phyloP scores from a whole-genome alignment of 2,329 filamentous ascomycete genomes.

The Nemania bipapillata region DNA sequence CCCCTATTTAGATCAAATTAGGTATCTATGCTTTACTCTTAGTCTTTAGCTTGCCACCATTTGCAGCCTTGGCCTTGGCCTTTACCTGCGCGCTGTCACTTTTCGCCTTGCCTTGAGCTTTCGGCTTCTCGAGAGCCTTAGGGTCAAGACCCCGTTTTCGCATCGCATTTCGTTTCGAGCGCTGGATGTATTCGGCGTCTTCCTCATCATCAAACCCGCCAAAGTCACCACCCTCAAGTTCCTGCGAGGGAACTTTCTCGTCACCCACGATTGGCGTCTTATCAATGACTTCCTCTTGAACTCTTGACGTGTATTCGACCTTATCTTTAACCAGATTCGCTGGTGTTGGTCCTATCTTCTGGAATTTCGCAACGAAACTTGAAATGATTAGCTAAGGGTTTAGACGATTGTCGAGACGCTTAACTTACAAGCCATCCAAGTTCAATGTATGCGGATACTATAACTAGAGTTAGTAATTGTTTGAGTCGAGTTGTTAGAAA shows the following conservation, averaged over 20 bases:
- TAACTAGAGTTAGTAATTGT: conserved; percentile 7
- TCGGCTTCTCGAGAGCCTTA: conserved; percentile 62
- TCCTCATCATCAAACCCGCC: conserved; percentile 79
- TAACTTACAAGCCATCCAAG: conserved; percentile 86
- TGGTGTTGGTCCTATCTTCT: conserved; percentile 85
- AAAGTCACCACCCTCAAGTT: conserved; percentile 65
- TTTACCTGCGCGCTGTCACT: conserved; percentile 26
- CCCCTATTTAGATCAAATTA: conserved; percentile 21
- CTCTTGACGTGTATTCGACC: conserved; percentile 38
- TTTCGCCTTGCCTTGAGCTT: conserved; percentile 32
- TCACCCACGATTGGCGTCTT: conserved; percentile 72
- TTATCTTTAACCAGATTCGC: conserved; percentile 61
- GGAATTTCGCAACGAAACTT: conserved; percentile 86
- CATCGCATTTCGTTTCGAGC: conserved; percentile 77
- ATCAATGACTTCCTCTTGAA: conserved; percentile 67
- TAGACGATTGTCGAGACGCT: too few relatives aligned
- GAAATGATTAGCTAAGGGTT: conserved; percentile 10
- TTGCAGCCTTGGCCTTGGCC: conserved; percentile 28
- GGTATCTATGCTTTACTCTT: conserved; percentile 44
- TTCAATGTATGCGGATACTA: conserved; percentile 68
- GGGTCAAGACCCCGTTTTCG: conserved; percentile 79
- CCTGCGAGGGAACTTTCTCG: conserved; percentile 56
- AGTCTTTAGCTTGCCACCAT: conserved; percentile 40
- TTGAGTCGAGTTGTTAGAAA: too few relatives aligned
- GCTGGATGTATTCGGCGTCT: conserved; percentile 76